phyloP scores from a whole-genome alignment of 208 protist genomes.

The Blechomonas ayalai region DNA sequence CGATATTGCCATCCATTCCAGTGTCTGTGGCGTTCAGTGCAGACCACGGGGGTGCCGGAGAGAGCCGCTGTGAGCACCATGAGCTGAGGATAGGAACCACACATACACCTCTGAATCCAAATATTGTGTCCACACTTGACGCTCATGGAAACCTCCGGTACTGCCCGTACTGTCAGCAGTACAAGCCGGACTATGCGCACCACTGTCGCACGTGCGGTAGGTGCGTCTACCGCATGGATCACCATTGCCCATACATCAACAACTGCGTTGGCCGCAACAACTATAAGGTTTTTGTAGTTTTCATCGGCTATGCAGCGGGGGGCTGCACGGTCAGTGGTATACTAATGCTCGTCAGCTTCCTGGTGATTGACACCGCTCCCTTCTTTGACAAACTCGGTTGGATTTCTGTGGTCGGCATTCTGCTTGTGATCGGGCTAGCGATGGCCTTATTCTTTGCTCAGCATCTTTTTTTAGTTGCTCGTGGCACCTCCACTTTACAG shows the following conservation, averaged over 20 bases:
- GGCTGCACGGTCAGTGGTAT: slow-evolving; percentile 11
- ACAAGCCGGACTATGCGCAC: slow-evolving; percentile 74
- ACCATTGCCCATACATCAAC: slow-evolving; percentile 89
- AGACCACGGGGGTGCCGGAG: no score
- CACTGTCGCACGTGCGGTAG: slow-evolving; percentile 77
- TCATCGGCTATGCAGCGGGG: slow-evolving; percentile 50
- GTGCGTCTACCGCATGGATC: slow-evolving; percentile 84
- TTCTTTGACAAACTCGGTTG: slow-evolving; percentile 15
- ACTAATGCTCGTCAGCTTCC: slow-evolving; percentile 26
- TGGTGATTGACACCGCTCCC: slow-evolving; percentile 19
- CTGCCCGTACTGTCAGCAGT: slow-evolving; percentile 52
- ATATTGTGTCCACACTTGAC: slow-evolving; percentile 27
- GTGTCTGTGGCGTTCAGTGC: no score
- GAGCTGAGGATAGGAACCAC: not conserved
- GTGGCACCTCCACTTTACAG: slow-evolving; percentile 41
- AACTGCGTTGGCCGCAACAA: slow-evolving; percentile 89
- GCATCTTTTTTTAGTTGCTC: slow-evolving; percentile 20
- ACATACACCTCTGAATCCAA: slow-evolving; percentile 15
- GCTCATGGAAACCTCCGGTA: slow-evolving; percentile 31
- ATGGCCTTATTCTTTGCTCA: slow-evolving; percentile 24
- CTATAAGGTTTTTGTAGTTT: slow-evolving; percentile 79
- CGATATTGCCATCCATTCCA: no score
- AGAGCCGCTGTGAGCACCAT: no score
- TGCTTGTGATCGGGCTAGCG: slow-evolving; percentile 12
- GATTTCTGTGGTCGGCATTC: slow-evolving; percentile 15